phyloP scores from a whole-genome alignment of 208 protist genomes.

The Leishmania braziliensis region DNA sequence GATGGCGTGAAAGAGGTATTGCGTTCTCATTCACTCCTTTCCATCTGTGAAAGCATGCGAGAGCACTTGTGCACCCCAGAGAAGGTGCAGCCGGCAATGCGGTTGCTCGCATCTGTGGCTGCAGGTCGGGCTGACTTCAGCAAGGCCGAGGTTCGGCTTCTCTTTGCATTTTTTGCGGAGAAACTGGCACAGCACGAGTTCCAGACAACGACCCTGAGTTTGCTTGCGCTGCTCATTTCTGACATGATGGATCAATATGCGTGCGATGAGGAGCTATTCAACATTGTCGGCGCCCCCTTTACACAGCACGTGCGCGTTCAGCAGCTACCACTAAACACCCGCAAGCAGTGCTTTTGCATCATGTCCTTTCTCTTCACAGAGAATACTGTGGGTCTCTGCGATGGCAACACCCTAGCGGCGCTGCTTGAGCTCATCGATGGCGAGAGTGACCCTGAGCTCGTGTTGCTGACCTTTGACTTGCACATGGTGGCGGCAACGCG shows the following conservation, averaged over 20 bases:
- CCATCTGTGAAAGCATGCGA: conserved; percentile 48
- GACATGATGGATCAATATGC: conserved; percentile 21
- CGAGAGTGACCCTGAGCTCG: conserved; percentile 76
- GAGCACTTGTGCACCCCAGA: conserved; percentile 44
- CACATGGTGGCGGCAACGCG: conserved; percentile 30
- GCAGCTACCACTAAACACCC: conserved; percentile 30
- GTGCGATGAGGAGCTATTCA: conserved; percentile 24
- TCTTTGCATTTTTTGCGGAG: conserved; percentile 57
- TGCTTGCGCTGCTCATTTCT: conserved; percentile 38
- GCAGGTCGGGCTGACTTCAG: conserved; percentile 30
- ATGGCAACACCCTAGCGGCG: conserved; percentile 27
- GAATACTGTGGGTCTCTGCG: conserved; percentile 9
- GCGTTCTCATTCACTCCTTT: conserved; percentile 41
- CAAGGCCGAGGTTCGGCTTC: conserved; percentile 40
- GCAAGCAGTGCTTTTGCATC: conserved; percentile 31
- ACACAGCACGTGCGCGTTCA: conserved; percentile 29
- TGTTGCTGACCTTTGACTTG: conserved; percentile 57
- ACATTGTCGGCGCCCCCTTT: conserved; percentile 18
- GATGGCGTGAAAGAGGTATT: conserved; percentile 38
- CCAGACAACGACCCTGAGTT: conserved; percentile 37
- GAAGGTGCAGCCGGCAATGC: conserved; percentile 48
- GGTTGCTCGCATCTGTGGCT: conserved; percentile 39
- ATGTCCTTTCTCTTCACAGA: conserved; percentile 34
- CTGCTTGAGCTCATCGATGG: conserved; percentile 70
- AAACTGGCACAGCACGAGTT: conserved; percentile 47